A percentile compares a stretch with the other conserved stretches of the same genome.
These are phyloP conservation scores for Dactylellina sp. DNA, from an alignment of 2,329 filamentous ascomycete species.

Conservation along the genomic window DNA sequence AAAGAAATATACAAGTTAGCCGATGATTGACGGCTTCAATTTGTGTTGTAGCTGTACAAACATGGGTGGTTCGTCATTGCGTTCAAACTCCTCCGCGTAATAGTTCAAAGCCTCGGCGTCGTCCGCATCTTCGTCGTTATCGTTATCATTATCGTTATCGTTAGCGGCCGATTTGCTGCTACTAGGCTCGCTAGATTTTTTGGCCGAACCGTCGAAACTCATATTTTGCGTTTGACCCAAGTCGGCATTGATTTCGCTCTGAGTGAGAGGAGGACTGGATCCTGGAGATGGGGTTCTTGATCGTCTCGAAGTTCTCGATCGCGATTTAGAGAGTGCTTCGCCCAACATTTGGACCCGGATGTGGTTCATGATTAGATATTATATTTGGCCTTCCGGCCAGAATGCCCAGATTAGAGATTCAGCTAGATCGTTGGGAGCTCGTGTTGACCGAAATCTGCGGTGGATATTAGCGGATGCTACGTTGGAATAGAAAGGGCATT, in stretches of 20 bases:
- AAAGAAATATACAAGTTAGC: constrained; percentile 16
- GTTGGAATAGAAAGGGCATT: neutral
- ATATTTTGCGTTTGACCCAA: neutral
- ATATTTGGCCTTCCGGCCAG: constrained; percentile 7
- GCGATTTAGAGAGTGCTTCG: constrained; percentile 20
- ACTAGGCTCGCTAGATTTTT: constrained; percentile 33
- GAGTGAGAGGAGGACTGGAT: constrained; percentile 4
- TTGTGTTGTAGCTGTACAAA: constrained; percentile 34
- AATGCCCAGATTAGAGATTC: neutral
- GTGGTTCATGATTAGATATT: constrained; percentile 30
- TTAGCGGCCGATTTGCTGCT: constrained; percentile 31
- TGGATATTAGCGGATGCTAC: constrained; percentile 1
- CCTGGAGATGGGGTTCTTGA: neutral
- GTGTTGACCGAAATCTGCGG: neutral
- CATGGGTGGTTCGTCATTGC: constrained; percentile 41
- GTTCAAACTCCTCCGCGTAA: constrained; percentile 46
- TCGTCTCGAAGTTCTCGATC: neutral
- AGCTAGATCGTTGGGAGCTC: neutral
- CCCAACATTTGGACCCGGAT: constrained; percentile 27
- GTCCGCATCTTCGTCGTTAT: constrained; percentile 23
- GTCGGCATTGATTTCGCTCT: constrained; percentile 4
- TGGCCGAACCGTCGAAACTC: constrained; percentile 3
- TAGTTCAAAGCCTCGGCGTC: constrained; percentile 23
- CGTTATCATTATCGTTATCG: constrained; percentile 10
- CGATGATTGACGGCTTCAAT: neutral